Evolutionary conservation across 257 asterid species (phyloP), one percentile per base, ranked within the genome.

Genomic region (Oldenlandia corymbosa): DNA sequence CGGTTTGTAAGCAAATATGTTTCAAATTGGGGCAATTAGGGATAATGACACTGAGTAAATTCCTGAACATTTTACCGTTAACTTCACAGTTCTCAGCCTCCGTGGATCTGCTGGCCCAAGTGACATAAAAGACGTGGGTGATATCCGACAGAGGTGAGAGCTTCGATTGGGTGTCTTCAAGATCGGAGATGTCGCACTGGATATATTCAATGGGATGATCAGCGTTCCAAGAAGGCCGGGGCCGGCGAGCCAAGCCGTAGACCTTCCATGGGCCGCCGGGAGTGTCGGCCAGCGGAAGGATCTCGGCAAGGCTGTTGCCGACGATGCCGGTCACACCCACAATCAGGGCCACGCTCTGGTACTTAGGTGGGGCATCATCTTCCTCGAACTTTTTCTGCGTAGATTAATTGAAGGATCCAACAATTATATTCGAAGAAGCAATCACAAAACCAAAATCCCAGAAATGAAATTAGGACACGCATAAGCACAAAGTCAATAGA

Each of bases 221-320:
- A 18, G 81, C 88, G 56, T 77, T 89, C 99, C 97, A 92, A 43
- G 84, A 7, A 3, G 96, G 94, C 10, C 93, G 81, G 26, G 95
- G 81, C 54, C 97, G 95, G 74, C 96, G 95, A 1, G 96, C 96
- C 32, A 89, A 74, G 7, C 99, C 99, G 64, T 92, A 89, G 18
- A 92, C 97, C 84, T 89, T 92, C 96, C 97, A 92, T 0, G 95
- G 98, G 46, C 98, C 95, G 30, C 98, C 95, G 12, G 98, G 97
- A 10, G 98, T 92, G 77, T 88, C 95, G 62, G 97, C 64, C 55
- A 89, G 97, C 28, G 98, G 97, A 28, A 91, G 90, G 72, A 91
- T 91, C 93, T 88, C 95, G 51, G 97, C 88, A 55, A 91, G 81
- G 75, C 97, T 91, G 77, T 85, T 88, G 64, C 98, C 97, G 1